phyloP scores from a whole-genome alignment of 192 early-diverging fungal species.

The Umbelopsis vinacea region DNA sequence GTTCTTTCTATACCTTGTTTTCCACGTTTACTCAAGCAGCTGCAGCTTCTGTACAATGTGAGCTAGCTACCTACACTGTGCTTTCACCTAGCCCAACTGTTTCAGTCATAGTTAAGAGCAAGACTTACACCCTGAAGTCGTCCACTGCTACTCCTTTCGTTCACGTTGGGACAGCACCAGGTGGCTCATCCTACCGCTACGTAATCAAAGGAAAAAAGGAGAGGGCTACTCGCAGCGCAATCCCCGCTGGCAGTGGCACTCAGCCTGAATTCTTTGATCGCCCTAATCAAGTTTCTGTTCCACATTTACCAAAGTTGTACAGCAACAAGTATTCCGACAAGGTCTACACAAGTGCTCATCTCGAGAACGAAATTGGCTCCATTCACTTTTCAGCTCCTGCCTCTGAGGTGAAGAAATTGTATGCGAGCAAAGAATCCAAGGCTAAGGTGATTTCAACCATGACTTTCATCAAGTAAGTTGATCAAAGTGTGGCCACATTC shows the following conservation, averaged over 20 bases:
- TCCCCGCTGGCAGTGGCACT: neutral
- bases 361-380: constrained; percentile 14
- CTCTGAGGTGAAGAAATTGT: constrained; percentile 7
- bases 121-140: constrained; percentile 7
- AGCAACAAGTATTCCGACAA: constrained; percentile 9
- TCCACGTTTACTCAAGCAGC: neutral
- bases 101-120: constrained; percentile 2
- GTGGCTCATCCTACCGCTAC: constrained; percentile 10
- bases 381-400: constrained; percentile 4
- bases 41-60: neutral
- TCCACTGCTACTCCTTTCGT: constrained; percentile 2
- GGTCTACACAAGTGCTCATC: constrained; percentile 3
- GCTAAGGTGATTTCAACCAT: constrained; percentile 1
- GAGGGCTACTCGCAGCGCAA: neutral
- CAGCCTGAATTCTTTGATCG: constrained; percentile 17
- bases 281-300: constrained; percentile 10
- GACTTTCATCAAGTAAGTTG: constrained; percentile 2
- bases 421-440: neutral
- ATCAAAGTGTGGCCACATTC: neutral
- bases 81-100: constrained; percentile 4
- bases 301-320: neutral
- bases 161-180: constrained; percentile 10
- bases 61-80: constrained; percentile 1
- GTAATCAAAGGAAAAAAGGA: constrained; percentile 19
- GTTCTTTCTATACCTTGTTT: too few species aligned